Base-by-base conservation (phyloP, 2,329 filamentous ascomycete genomes). In the Trichophyton mentagrophytes region DNA sequence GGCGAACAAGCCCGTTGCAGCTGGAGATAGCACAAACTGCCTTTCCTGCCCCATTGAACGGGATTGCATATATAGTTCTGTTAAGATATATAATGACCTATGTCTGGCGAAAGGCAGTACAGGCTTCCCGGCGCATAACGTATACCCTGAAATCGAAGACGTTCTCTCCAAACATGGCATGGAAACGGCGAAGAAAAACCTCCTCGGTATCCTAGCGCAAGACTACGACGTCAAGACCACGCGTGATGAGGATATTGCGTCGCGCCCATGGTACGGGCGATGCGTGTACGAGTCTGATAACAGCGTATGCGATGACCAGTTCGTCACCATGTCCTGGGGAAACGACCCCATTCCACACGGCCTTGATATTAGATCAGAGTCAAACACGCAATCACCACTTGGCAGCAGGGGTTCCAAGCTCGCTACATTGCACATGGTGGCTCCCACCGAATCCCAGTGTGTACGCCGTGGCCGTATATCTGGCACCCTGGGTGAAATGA, bases 281-380 rank as follows among this genome's bases (percentile, higher is more conserved):
- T 99, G 93, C 70, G 93, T 97, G 1, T 97, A 86, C 75, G 93
- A 96, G 71, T 79, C 86, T 3, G 90, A 95, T 74, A 99, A 97
- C 74, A 85, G 95, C 68, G 93, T 97, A 47, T 89, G 86, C 68
- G 93, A 99, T 71, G 90, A 97, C 68, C 92, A 97, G 72, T 82
- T 87, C 27, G 93, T 97, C 20, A 92, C 88, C 0, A 83, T 97
- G 59, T 84, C 82, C 3, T 97, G 92, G 90, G 87, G 90, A 11
- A 89, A 95, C 51, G 85, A 88, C 62, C 76, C 76, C 0, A 65
- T 78, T 1, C 51, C 30, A 36, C 51, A 36, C 5, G n/a, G 15
- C 20, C 3, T 7, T 55, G 13, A 33, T 33, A 68, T 72, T 5
- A 17, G 47, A 13, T 27, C 58, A 60, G 9, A 51, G 60, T 3